A percentile compares a stretch with the other conserved stretches of the same genome.
Evolutionary conservation across 495 filamentous ascomycete genomes (phyloP).

Genomic region (Penicillium ucsense): DNA sequence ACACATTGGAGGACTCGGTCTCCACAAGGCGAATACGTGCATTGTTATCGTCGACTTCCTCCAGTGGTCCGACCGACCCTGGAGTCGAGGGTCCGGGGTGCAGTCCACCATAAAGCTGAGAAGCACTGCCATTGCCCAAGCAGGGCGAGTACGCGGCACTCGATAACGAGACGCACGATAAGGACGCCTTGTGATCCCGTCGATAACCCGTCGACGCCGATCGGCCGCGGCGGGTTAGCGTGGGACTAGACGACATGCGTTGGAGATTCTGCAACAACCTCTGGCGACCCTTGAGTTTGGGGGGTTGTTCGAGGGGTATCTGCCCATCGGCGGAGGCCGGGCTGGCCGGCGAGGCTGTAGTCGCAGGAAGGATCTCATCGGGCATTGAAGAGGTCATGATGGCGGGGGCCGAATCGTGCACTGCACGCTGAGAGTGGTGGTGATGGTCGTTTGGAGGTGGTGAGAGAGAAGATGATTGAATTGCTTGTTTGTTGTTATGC

Average conservation of each 20-base stretch:
- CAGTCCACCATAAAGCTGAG: conserved; percentile 50
- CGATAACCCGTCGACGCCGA: conserved; percentile 47
- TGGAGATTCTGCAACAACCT: conserved; percentile 71
- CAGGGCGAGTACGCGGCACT: conserved; percentile 48
- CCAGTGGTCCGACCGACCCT: conserved; percentile 40
- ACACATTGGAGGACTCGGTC: conserved; percentile 20
- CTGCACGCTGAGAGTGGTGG: no score
- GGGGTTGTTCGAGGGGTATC: conserved; percentile 40
- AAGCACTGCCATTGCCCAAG: conserved; percentile 43
- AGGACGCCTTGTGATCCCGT: conserved; percentile 59
- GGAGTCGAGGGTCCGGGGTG: conserved; percentile 50
- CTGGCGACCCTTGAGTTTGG: conserved; percentile 63
- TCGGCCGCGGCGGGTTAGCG: conserved; percentile 55
- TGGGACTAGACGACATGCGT: conserved; percentile 81
- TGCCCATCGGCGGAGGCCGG: conserved; percentile 24
- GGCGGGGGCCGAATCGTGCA: not conserved
- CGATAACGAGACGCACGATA: conserved; percentile 80
- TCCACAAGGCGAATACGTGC: conserved; percentile 43
- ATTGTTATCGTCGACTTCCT: conserved; percentile 28
- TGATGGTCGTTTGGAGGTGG: not conserved
- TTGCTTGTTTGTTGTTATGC: not conserved
- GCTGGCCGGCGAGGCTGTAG: conserved; percentile 20
- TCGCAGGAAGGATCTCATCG: conserved; percentile 17
- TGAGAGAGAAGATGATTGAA: not conserved
- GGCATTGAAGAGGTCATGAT: conserved; percentile 23